Evolutionary conservation across 2,329 filamentous ascomycete species (phyloP), one percentile per base, ranked within the genome.

Genomic region (Clarireedia monteithiana): DNA sequence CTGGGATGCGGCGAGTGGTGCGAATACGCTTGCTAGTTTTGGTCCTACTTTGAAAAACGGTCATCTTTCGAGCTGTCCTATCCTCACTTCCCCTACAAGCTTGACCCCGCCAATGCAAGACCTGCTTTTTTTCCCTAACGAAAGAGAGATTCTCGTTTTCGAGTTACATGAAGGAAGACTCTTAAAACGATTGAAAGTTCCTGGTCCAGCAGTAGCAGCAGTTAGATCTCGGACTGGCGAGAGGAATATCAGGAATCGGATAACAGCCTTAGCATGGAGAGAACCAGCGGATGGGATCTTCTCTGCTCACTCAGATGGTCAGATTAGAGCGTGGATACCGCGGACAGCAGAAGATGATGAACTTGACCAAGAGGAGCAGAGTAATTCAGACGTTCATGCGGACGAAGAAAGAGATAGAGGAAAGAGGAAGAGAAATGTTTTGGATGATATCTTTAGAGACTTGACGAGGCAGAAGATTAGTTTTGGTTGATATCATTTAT

Each of bases 21-120:
- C 86, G 17, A 96, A 97, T 69, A 95, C 89, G 0, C 81, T 96
- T 5, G 88, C 88, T 0, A 91, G 86, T 69, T 97, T 96, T 67
- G 91, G 91, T 0, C 88, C 91, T 0, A 78, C 84, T 27, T 78
- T 96, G 42, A 86, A 85, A 64, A 96, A 96, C 68, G 78, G 74
- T 62, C 84, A 80, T 63, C 74, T 85, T 5, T 80, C 79, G 20
- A 84, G 78, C 58, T 74, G 81, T 20, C 77, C 75, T 47, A 82
- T 90, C 57, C 72, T 90, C 54, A 70, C 84, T 7, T 77, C 84
- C 0, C 89, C 91, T 0, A 75, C 75, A 0, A 75, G 79, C 6
- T 67, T 86, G 26, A 80, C 80, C 3, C 71, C 74, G 4, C 72
- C 78, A 0, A 77, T 78, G 0, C 77, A 81, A 38, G 85, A 91